These are phyloP conservation scores for Sporothrix humicola DNA, from an alignment of 2,329 filamentous ascomycete genomes.

Conservation along the genomic window DNA sequence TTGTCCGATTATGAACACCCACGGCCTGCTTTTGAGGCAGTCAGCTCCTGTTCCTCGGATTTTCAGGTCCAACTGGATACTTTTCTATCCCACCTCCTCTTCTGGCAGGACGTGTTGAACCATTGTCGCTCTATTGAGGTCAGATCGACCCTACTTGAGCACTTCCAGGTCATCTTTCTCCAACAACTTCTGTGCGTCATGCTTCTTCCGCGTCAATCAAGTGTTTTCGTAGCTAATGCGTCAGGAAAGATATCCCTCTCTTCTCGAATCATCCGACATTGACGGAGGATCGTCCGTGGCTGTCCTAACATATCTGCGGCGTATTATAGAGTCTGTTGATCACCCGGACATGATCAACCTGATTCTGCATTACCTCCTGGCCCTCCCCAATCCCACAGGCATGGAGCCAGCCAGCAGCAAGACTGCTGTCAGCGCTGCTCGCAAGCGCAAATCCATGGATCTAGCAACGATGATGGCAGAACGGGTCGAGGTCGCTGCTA, in stretches of 20 bases:
- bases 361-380: slow-evolving; percentile 89
- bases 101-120: slow-evolving; percentile 98
- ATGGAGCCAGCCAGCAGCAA: slow-evolving; percentile 40
- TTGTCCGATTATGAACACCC: slow-evolving; percentile 87
- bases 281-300: slow-evolving; percentile 96
- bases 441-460: slow-evolving; percentile 87
- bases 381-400: slow-evolving; percentile 67
- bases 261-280: slow-evolving; percentile 94
- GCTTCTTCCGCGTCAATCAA: too few species aligned
- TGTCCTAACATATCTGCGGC: slow-evolving; percentile 88
- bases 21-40: slow-evolving; percentile 70
- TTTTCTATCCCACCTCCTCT: slow-evolving; percentile 91
- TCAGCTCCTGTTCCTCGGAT: slow-evolving; percentile 73
- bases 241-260: slow-evolving; percentile 72
- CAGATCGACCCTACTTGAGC: slow-evolving; percentile 89
- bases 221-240: not conserved
- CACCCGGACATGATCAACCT: slow-evolving; percentile 94
- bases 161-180: slow-evolving; percentile 95
- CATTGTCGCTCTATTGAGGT: slow-evolving; percentile 93
- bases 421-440: slow-evolving; percentile 68
- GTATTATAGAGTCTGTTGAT: slow-evolving; percentile 88
- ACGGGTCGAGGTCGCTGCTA: slow-evolving; percentile 73
- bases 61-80: slow-evolving; percentile 89
- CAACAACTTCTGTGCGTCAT: slow-evolving; percentile 75
- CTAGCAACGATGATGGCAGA: slow-evolving; percentile 79